phyloP scores from a whole-genome alignment of 176 grass and related monocot species.

The Themeda triandra region DNA sequence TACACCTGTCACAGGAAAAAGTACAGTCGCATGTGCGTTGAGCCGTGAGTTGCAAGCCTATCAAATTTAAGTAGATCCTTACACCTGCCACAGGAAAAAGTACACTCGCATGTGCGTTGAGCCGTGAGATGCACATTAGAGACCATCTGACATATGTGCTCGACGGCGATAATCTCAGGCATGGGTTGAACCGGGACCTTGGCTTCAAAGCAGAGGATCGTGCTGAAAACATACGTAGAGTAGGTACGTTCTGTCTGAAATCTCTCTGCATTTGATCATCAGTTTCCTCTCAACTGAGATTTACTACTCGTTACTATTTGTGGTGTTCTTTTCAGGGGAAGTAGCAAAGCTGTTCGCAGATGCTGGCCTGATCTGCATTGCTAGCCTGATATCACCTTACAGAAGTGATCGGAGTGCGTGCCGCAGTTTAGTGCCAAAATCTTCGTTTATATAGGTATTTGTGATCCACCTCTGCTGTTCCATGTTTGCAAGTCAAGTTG shows the following conservation, averaged over 20 bases:
- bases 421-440: slow-evolving; percentile 48
- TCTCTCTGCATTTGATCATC: not conserved
- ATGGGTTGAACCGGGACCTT: slow-evolving; percentile 75
- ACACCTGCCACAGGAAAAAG: slow-evolving; percentile 52
- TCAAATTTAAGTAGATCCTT: not conserved
- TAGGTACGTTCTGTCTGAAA: slow-evolving; percentile 41
- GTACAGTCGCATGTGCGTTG: slow-evolving; percentile 65
- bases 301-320: not conserved
- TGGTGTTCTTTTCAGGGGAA: slow-evolving; percentile 50
- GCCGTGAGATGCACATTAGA: slow-evolving; percentile 49
- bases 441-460: slow-evolving; percentile 66
- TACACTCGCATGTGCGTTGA: slow-evolving; percentile 63
- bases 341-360: slow-evolving; percentile 85
- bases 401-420: slow-evolving; percentile 56
- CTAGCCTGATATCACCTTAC: slow-evolving; percentile 88
- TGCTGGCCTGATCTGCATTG: slow-evolving; percentile 83
- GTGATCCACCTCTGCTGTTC: too few species aligned
- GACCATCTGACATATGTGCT: slow-evolving; percentile 71
- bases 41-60: slow-evolving; percentile 58
- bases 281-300: not conserved
- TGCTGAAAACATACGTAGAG: slow-evolving; percentile 80
- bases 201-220: slow-evolving; percentile 75
- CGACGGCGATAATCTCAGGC: slow-evolving; percentile 81
- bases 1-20: slow-evolving; percentile 48
- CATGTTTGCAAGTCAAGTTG: not conserved